Evolutionary conservation across 192 early-diverging fungal genomes (phyloP), one percentile per base, ranked within the genome.

Genomic region (Entomortierella parvispora): DNA sequence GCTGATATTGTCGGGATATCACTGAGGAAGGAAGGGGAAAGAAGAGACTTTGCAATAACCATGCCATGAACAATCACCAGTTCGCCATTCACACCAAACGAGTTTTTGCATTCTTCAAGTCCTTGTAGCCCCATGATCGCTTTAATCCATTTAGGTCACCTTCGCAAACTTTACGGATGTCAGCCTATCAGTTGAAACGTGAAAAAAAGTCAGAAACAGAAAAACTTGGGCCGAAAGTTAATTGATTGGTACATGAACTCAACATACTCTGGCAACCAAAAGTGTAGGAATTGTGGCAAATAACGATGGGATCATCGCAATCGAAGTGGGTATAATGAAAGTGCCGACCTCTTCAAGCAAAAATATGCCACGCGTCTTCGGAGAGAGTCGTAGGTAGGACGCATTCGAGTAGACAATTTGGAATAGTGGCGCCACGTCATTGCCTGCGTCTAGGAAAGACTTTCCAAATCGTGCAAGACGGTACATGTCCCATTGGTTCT

Each of bases 231-330:
- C 55, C 31, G 17, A 10, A 40, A 57, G 32, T 57, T 20, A 1
- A 10, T 11, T 20, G 2, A 10, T 11, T n/a, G 55, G 55, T 57
- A 10, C n/a, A 42, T 9, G 12, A 34, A n/a, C 18, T 57, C 32
- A 57, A 42, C 55, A 57, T 57, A 57, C 55, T 34, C 17, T 57
- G 4, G 55, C 55, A 42, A 57, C 23, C 55, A 57, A 42, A 1
- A 57, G 55, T 2, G 34, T 57, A 25, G 55, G 55, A 23, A 57
- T 42, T 34, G 55, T 57, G 3, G 55, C 55, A 57, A 57, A 57
- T 34, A 57, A 57, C 37, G 55, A 57, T 37, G 37, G 55, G 55
- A 57, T 57, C 55, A 57, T 57, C 9, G 55, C 34, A 3, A 17
- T 57, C 42, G 55, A 40, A 1, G 55, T 57, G 18, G 55, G 37